Base-by-base conservation (phyloP, 2,329 filamentous ascomycete genomes). In the Talaromyces piceae region DNA sequence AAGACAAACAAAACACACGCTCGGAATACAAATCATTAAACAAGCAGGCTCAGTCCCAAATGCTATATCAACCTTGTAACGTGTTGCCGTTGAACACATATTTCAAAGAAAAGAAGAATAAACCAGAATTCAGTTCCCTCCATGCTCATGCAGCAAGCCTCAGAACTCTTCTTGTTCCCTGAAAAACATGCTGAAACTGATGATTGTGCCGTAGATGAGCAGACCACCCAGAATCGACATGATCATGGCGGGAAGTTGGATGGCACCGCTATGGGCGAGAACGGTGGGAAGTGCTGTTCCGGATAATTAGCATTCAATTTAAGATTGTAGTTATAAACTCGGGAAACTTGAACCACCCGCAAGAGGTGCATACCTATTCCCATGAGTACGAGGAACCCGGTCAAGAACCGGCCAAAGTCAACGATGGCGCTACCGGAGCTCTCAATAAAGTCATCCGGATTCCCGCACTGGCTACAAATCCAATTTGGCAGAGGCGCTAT, bases 151-250 rank as follows among this genome's bases (percentile, higher is more conserved):
- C 25, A 46, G 18, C 16, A 22, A n/a, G 18, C 20, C 55, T 65
- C 56, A 97, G 70, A 97, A 98, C 62, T 97, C 93, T 66, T 95
- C 87, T 68, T 97, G 90, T 72, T 97, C 91, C 68, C 91, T 87
- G 78, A 98, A 98, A 76, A 97, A 98, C 83, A 96, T 87, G 59
- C 87, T 86, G 71, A 98, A 98, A 74, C 87, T 93, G 73, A 98
- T 94, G 67, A 98, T 96, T 45, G 93, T 98, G 52, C 89, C 88
- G 73, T 98, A 98, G 68, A 98, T 98, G 67, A 98, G 75, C 54
- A 96, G 76, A 48, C 93, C 93, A 25, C 93, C 93, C 48, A 91
- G 73, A 61, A 98, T 87, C 48, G 88, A 94, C 93, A 98, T 98
- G 67, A 89, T 75, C 84, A 95, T 95, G 45, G 93, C 93, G 48